Conservation (phyloP, 1,284 basidiomycete species). For the Ganoderma meredithae region DNA sequence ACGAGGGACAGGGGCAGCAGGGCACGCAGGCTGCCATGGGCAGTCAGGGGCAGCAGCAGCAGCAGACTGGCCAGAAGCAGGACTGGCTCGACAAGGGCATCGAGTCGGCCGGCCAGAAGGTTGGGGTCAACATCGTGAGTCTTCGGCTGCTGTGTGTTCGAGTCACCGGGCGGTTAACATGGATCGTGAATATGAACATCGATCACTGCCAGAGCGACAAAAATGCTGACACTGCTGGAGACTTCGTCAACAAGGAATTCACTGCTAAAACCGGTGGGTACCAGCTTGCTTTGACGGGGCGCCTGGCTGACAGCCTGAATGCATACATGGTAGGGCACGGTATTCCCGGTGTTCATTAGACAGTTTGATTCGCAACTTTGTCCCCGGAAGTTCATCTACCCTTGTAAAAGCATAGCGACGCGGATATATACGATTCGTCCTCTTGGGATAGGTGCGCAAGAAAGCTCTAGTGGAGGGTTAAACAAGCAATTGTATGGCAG, state of each 20-base stretch:
- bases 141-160: neutral
- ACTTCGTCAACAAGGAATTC: constrained; percentile 40
- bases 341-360: constrained; percentile 39
- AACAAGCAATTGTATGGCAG: too few relatives aligned
- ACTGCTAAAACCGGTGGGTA: constrained; percentile 34
- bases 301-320: neutral
- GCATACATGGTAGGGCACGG: constrained; percentile 30
- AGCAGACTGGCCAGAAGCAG: constrained; percentile 32
- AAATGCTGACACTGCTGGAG: constrained; percentile 41
- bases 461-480: too few relatives aligned
- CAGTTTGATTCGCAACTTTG: neutral
- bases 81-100: constrained; percentile 45
- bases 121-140: constrained; percentile 40
- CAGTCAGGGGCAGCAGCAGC: constrained; percentile 9
- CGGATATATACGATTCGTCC: too few relatives aligned
- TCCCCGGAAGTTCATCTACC: too few relatives aligned
- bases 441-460: too few relatives aligned
- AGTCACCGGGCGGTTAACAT: neutral
- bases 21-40: neutral
- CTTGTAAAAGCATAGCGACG: too few relatives aligned
- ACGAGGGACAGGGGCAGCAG: constrained; percentile 18
- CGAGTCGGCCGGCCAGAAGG: constrained; percentile 35
- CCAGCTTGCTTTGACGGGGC: neutral
- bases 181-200: neutral
- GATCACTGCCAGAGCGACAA: constrained; percentile 33